phyloP scores from a whole-genome alignment of 2,329 filamentous ascomycete species.

The Claviceps africana region DNA sequence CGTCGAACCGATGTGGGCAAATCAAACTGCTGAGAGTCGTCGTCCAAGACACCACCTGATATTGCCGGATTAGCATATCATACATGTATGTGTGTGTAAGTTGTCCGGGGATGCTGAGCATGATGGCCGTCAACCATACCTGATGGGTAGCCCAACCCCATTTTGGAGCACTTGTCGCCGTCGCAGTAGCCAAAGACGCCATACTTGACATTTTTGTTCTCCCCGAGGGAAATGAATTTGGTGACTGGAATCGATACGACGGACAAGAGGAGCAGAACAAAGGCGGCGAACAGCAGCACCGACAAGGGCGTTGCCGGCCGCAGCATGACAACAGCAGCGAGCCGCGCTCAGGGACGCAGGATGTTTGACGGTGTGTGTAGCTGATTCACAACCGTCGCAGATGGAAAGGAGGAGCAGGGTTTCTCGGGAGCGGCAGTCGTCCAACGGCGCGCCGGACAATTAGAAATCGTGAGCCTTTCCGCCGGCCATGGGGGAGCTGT shows the following conservation, averaged over 20 bases:
- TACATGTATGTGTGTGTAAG: not conserved
- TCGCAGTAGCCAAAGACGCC: conserved; percentile 88
- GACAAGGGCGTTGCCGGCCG: conserved; percentile 86
- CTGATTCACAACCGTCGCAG: not conserved
- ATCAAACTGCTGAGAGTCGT: conserved; percentile 36
- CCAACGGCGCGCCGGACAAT: not conserved
- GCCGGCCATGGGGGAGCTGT: conserved; percentile 1
- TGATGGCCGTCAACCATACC: conserved; percentile 45
- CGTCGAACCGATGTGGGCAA: conserved; percentile 37
- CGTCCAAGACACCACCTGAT: conserved; percentile 4
- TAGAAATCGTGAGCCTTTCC: not conserved
- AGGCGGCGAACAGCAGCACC: conserved; percentile 71
- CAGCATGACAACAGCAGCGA: conserved; percentile 47
- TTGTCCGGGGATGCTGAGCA: not conserved
- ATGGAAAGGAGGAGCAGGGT: not conserved
- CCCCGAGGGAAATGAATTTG: conserved; percentile 68
- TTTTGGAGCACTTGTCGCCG: conserved; percentile 48
- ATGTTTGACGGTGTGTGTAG: not conserved
- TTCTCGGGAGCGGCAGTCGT: conserved; percentile 1
- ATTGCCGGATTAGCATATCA: not conserved
- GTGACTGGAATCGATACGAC: conserved; percentile 88
- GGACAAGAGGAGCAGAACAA: conserved; percentile 71
- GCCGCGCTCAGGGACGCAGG: conserved; percentile 10
- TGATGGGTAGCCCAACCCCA: conserved; percentile 55
- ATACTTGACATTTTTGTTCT: conserved; percentile 63